Percentiles rank a stretch among this genome's conserved stretches.
Conservation (phyloP, 495 filamentous ascomycete species). For the Penicillium taxi region DNA sequence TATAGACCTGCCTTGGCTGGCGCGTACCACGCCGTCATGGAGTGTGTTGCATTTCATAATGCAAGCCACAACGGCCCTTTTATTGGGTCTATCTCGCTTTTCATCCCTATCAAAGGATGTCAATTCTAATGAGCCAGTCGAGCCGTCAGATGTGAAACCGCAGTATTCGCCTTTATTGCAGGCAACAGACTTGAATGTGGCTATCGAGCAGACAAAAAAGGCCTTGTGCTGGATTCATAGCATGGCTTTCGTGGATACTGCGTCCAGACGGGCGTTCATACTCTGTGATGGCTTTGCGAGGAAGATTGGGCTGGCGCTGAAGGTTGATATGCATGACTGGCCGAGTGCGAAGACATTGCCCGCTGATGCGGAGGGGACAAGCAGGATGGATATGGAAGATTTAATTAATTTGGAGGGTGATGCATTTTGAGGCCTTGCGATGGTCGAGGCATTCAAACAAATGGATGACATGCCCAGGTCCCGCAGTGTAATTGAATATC, state of each 20-base stretch:
- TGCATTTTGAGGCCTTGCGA: not conserved
- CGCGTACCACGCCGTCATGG: conserved; percentile 52
- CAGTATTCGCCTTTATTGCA: conserved; percentile 1
- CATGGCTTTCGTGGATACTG: conserved; percentile 36
- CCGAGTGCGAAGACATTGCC: conserved; percentile 13
- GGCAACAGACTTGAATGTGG: conserved; percentile 16
- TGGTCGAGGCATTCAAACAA: too few relatives aligned
- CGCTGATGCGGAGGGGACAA: not conserved
- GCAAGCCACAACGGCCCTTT: conserved; percentile 50
- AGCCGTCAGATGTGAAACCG: too few relatives aligned
- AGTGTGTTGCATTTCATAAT: conserved; percentile 53
- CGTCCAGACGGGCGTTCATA: conserved; percentile 43
- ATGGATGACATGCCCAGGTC: too few relatives aligned
- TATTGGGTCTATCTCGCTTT: conserved; percentile 43
- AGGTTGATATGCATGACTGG: conserved; percentile 25
- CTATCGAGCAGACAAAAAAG: conserved; percentile 40
- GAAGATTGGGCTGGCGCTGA: conserved; percentile 21
- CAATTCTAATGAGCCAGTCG: conserved; percentile 6
- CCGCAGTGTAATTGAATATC: too few relatives aligned
- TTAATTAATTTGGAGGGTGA: conserved; percentile 14
- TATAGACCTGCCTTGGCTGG: conserved; percentile 34
- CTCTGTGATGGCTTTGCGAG: conserved; percentile 26
- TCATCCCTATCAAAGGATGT: not conserved
- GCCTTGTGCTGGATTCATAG: conserved; percentile 42
- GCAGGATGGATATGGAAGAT: conserved; percentile 15